Conservation (phyloP, 176 grass and related monocot species). For the Oryza meyeriana region DNA sequence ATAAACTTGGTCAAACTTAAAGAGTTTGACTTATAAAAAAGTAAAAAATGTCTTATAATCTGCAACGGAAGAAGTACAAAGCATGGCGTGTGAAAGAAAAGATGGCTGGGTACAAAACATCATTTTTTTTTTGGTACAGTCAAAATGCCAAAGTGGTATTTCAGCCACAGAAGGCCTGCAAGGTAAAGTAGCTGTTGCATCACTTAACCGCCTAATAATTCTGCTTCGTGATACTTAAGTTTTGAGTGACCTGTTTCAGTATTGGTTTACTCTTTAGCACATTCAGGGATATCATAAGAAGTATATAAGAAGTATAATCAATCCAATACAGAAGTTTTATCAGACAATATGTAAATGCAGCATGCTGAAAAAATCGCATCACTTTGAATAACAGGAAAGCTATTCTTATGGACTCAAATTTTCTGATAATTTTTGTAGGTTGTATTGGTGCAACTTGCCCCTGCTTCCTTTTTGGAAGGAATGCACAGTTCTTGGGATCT, state of each 20-base stretch:
- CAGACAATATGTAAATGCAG: neutral
- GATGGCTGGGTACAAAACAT: neutral
- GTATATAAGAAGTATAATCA: neutral
- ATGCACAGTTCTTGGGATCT: constrained; percentile 80
- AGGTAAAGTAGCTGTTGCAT: neutral
- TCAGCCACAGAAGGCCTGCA: neutral
- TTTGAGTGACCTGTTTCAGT: neutral
- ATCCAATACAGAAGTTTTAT: neutral
- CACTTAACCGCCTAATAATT: neutral
- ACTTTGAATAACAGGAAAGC: neutral
- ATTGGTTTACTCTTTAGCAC: neutral
- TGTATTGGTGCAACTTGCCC: constrained; percentile 79
- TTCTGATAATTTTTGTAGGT: constrained; percentile 48
- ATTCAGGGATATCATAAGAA: neutral
- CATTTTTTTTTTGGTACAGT: neutral
- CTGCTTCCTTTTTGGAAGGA: constrained; percentile 88
- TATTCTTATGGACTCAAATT: constrained; percentile 8
- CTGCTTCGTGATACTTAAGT: neutral
- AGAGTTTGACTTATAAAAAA: too few species aligned
- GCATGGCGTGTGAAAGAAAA: neutral
- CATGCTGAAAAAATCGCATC: neutral
- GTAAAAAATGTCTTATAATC: too few species aligned
- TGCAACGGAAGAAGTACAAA: too few species aligned
- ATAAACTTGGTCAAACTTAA: too few species aligned
- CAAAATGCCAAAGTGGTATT: neutral